phyloP scores from a whole-genome alignment of 1,284 basidiomycete species.

The Mycosarcoma mackinlayi region DNA sequence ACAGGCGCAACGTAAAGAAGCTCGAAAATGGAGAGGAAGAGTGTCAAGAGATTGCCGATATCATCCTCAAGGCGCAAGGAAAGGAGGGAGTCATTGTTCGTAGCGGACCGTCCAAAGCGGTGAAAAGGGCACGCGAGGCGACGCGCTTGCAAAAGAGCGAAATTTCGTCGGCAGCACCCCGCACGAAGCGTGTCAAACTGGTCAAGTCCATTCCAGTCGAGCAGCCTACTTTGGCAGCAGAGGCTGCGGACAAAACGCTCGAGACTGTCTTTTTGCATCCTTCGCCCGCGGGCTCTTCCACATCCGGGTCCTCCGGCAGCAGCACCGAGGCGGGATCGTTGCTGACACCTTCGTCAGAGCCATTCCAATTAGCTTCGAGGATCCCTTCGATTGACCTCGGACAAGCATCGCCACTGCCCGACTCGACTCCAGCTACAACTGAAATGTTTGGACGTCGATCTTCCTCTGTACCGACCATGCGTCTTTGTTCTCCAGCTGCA shows the following conservation, averaged over 20 bases:
- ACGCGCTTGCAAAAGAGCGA: constrained; percentile 5
- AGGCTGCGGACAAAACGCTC: constrained; percentile 9
- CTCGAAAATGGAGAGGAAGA: constrained; percentile 57
- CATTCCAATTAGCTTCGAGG: constrained; percentile 15
- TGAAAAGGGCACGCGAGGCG: constrained; percentile 31
- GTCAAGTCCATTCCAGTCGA: neutral
- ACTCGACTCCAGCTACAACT: neutral
- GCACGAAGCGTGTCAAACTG: constrained; percentile 13
- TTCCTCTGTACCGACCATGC: constrained; percentile 16
- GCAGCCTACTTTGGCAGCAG: neutral
- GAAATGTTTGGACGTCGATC: constrained; percentile 22
- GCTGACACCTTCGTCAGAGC: constrained; percentile 9
- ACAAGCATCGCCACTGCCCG: neutral
- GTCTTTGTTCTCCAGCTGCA: constrained; percentile 18
- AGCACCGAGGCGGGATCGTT: neutral
- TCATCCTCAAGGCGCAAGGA: constrained; percentile 58
- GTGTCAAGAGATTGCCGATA: constrained; percentile 60
- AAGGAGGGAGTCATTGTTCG: constrained; percentile 40
- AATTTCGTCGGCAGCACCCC: neutral
- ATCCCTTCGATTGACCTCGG: constrained; percentile 10
- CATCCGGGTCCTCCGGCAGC: neutral
- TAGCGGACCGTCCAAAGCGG: constrained; percentile 10
- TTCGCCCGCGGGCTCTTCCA: constrained; percentile 21
- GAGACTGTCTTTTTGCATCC: constrained; percentile 36
- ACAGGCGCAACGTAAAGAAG: constrained; percentile 49